Percentiles rank a stretch among this genome's conserved stretches.
These are phyloP conservation scores for Penicillium daleae DNA, from an alignment of 495 filamentous ascomycete genomes.

Conservation along the genomic window DNA sequence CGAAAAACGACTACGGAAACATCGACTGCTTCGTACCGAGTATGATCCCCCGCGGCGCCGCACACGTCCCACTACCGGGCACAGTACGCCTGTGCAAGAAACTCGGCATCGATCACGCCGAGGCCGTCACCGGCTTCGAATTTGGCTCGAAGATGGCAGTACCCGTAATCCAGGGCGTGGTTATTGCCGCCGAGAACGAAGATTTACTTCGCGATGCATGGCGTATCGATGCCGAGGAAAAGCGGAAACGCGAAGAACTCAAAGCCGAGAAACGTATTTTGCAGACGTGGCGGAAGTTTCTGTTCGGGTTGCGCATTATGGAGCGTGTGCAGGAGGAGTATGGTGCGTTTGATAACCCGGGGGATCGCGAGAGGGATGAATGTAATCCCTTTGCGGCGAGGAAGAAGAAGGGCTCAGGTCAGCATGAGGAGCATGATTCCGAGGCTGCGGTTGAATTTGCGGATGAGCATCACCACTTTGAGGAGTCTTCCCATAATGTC, in stretches of 20 bases:
- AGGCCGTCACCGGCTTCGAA: conserved; percentile 96
- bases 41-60: conserved; percentile 85
- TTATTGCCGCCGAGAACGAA: conserved; percentile 80
- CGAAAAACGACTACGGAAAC: conserved; percentile 94
- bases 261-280: conserved; percentile 78
- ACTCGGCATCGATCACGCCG: conserved; percentile 85
- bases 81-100: conserved; percentile 79
- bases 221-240: conserved; percentile 78
- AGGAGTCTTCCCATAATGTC: conserved; percentile 19
- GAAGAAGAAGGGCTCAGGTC: conserved; percentile 16
- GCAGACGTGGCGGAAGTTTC: conserved; percentile 80
- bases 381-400: conserved; percentile 45
- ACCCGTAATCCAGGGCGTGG: conserved; percentile 87
- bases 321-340: conserved; percentile 81
- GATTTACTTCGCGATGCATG: conserved; percentile 78
- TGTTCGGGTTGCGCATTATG: conserved; percentile 81
- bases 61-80: conserved; percentile 80
- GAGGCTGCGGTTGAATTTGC: neutral
- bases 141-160: conserved; percentile 93
- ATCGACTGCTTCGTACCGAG: conserved; percentile 93
- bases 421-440: conserved; percentile 10
- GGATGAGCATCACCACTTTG: conserved; percentile 14
- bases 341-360: conserved; percentile 56
- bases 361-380: conserved; percentile 35
- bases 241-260: conserved; percentile 74